Evolutionary conservation across 768 basidiomycete species (phyloP).

Genomic region (Boletus bicolor): DNA sequence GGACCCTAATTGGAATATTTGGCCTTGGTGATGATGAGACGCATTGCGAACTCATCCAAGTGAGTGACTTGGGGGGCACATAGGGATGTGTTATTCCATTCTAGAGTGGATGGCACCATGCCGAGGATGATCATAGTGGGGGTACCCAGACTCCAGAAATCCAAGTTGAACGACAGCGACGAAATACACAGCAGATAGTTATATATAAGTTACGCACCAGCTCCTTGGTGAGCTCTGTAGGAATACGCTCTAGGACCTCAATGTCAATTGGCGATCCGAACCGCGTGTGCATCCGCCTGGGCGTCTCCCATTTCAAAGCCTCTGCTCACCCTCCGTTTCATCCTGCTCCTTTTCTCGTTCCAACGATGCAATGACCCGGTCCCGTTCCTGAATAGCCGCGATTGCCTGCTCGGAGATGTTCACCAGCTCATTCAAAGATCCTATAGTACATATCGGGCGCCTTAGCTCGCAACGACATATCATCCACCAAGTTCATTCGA

Average conservation of each 20-base stretch:
- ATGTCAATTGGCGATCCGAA: neutral
- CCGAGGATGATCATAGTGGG: neutral
- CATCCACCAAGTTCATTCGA: neutral
- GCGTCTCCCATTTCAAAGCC: neutral
- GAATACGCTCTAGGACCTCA: neutral
- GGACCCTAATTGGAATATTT: neutral
- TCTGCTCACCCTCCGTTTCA: neutral
- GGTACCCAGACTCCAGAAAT: neutral
- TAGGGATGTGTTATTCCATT: neutral
- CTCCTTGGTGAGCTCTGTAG: neutral
- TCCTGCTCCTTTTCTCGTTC: slow-evolving; percentile 10
- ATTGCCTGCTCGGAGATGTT: slow-evolving; percentile 35
- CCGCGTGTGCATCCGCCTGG: neutral
- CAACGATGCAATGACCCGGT: slow-evolving; percentile 18
- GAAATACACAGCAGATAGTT: neutral
- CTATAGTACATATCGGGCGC: slow-evolving; percentile 14
- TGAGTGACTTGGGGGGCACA: neutral
- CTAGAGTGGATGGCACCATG: neutral
- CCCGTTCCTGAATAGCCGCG: slow-evolving; percentile 29
- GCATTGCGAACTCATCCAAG: neutral
- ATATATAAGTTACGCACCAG: neutral
- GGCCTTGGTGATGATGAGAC: neutral
- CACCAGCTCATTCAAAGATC: slow-evolving; percentile 32
- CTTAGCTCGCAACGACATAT: neutral
- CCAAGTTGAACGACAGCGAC: neutral